Evolutionary conservation across 148 eudicot genomes (phyloP).

Genomic region (Amaranthus palmeri): DNA sequence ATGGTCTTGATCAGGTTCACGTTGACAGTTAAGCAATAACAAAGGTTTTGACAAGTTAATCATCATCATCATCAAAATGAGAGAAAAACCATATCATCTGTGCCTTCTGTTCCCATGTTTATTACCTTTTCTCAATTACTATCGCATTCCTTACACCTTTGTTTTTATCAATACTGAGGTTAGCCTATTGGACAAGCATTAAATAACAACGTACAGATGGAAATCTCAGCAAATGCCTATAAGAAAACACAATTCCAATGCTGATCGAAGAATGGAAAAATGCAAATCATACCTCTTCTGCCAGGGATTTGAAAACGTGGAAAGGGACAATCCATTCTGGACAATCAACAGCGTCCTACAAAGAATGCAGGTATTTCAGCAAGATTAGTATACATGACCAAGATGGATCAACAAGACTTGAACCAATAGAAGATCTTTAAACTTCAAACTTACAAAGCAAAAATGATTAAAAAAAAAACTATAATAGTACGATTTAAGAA

Average conservation of each 20-base stretch:
- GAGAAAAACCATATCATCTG: background rate
- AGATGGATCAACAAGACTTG: background rate
- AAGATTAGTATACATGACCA: background rate
- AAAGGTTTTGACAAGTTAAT: background rate
- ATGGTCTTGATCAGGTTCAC: background rate
- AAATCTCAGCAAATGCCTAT: background rate
- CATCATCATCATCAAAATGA: background rate
- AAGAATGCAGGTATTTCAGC: slow-evolving; percentile 1
- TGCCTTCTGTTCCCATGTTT: background rate
- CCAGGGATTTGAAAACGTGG: slow-evolving; percentile 76
- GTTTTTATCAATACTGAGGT: background rate
- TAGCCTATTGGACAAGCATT: too few species aligned
- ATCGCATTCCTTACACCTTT: slow-evolving; percentile 1
- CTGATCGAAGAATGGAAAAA: slow-evolving; percentile 2
- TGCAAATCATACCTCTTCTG: slow-evolving; percentile 64
- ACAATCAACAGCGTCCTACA: slow-evolving; percentile 99
- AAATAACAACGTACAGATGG: background rate
- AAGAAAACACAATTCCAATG: background rate
- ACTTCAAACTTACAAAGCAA: background rate
- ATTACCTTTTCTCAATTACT: background rate
- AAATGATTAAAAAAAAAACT: background rate
- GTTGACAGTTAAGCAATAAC: background rate
- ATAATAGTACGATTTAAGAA: background rate
- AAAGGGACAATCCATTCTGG: slow-evolving; percentile 99
- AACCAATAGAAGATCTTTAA: background rate